Base-by-base conservation (phyloP, 768 basidiomycete genomes). In the Cantharellus anzutake region DNA sequence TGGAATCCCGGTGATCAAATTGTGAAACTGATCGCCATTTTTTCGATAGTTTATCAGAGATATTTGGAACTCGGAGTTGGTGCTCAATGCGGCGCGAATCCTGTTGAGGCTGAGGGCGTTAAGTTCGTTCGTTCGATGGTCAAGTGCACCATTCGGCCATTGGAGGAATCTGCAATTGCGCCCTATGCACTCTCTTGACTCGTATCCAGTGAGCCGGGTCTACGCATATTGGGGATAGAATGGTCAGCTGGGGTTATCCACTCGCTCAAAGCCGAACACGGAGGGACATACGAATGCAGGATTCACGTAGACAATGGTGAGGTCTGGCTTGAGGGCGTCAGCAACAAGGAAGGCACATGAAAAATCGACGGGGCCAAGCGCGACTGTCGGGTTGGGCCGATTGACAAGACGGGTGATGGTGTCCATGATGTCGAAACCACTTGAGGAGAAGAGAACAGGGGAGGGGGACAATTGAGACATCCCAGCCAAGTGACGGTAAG, bases 131-230 rank as follows among this genome's bases (percentile, higher is more conserved):
- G 52, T 7, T 11, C 35, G 14, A 11, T 7, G 52, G 11, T 11
- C 35, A 11, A 11, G 52, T 11, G 11, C 11, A 3, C 79, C 81
- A 3, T 74, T 75, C 5, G 96, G 94, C 0, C 82, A 78, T 73
- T 92, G 91, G 38, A 93, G 73, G 71, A 90, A 92, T 37, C 87
- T 83, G 67, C 96, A 99, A 71, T 96, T 97, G 44, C 83, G 75
- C 5, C 92, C 90, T 7, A 96, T 67, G 60, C 94, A 79, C 67
- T 96, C 90, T 51, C 73, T 67, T 61, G 84, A 83, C 0, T 67
- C 59, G 67, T 91, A 91, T 2, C 85, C 86, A 0, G 86, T 90
- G 51, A 91, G 74, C 11, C 73, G 71, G 68, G 59, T 55, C 51
- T 59, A 38, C 40, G 16, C 5, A 60, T 14, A 29, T 20, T 51